Evolutionary conservation across 257 asterid species (phyloP), one percentile per base, ranked within the genome.

Genomic region (Coffea canephora): DNA sequence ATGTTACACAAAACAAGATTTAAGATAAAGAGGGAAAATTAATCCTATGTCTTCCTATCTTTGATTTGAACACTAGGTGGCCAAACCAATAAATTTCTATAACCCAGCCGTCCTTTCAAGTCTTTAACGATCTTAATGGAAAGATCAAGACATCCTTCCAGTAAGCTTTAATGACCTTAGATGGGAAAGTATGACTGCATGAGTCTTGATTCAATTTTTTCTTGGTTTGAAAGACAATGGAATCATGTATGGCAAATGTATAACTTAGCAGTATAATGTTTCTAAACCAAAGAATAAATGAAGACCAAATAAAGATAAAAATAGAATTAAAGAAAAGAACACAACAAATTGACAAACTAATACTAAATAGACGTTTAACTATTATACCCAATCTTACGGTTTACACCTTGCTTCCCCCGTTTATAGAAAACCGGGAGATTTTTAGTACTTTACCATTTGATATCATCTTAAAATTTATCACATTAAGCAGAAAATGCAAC

Each of bases 1-100:
- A 64, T 88, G 72, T 76, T 82, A 71, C 79, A 78, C 14, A 36
- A 80, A 54, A 73, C 5, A 57, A 31, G 55, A 8, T 46, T 62
- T 34, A 34, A 59, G 59, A 23, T 48, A 71, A 62, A 62, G 46
- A 48, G 68, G 31, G 76, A 15, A 73, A 50, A 61, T 41, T 48
- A 7, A 19, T 16, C 70, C 76, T 12, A 21, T 18, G 66, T 34
- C 54, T 54, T 45, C 36, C 57, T 43, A 9, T 71, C 57, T 71
- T 45, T 3, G n/a, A 45, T 71, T 27, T 43, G 36, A 71, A 71
- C 50, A 71, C 13, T 25, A 25, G 36, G 39, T 64, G 69, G 10
- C 69, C 16, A 21, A 64, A 25, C 39, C 69, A 64, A 25, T n/a
- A 59, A 19, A 59, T 19, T 4, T 59, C 66, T 8, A 34, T n/a